Base-by-base conservation (phyloP, 2,329 filamentous ascomycete genomes). In the Hymenoscyphus repandus region DNA sequence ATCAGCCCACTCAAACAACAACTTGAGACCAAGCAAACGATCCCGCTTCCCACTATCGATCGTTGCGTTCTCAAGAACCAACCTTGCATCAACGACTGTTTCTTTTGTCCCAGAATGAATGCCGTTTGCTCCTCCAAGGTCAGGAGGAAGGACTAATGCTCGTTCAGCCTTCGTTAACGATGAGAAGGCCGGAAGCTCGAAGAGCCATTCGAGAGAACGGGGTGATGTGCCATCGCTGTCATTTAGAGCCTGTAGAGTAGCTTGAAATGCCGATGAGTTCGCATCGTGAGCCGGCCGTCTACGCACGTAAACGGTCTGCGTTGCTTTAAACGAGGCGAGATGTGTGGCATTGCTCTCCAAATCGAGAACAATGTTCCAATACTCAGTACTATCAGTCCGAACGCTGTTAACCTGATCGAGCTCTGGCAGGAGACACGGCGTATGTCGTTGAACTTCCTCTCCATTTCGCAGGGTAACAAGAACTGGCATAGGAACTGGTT, bases 401-500 rank as follows among this genome's bases (percentile, higher is more conserved):
- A 83, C 68, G 4, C 66, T 68, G 11, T 68, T 65, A 38, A 82
- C 74, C 22, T 68, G 69, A 37, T 71, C 63, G 3, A 82, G 62
- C 49, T 80, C 76, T 0, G 79, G 69, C 10, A 72, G 50, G 6
- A 71, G 62, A 50, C 67, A 70, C 37, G 69, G 69, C 2, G 68
- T 69, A 17, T 66, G 63, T 12, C 57, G 54, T 39, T 59, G 49
- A 7, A 52, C 54, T 17, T 57, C 44, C 33, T 57, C 51, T 4
- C 60, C 60, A 30, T 53, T 59, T 10, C 63, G 56, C 18, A 66
- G 56, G 5, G 62, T 64, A 49, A 96, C 76, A 4, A 77, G 76
- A 41, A 96, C 75, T 0, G 88, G 82, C 2, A 91, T 78, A 6
- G 83, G 80, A 44, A 96, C 80, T 0, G 91, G 87, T 39, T 90